phyloP scores from a whole-genome alignment of 208 protist species.

The Acanthamoeba lenticulata region DNA sequence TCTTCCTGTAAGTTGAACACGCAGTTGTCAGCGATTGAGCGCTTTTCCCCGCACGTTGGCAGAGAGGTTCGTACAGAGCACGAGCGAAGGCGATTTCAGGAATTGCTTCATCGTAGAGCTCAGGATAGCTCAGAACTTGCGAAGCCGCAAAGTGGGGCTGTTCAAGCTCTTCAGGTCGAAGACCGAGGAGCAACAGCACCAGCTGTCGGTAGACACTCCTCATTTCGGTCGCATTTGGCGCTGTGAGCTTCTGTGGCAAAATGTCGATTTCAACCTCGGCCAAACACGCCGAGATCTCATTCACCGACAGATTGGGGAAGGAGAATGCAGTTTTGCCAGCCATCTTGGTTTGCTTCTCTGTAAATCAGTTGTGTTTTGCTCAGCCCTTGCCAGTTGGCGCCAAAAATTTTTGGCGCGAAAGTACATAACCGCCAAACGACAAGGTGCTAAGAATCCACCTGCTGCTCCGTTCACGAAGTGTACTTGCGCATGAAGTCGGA shows the following conservation, averaged over 20 bases:
- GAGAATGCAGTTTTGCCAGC: not conserved
- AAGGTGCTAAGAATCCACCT: too few relatives aligned
- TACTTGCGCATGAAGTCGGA: not conserved
- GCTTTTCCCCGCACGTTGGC: not conserved
- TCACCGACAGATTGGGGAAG: not conserved
- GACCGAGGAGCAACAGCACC: not conserved
- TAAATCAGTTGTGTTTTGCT: too few relatives aligned
- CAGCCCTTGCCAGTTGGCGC: too few relatives aligned
- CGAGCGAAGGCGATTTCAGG: not conserved
- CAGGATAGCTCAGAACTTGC: not conserved
- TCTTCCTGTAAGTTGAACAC: not conserved
- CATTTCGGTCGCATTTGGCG: not conserved
- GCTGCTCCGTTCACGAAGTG: too few relatives aligned
- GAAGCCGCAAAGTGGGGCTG: not conserved
- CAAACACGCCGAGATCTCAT: not conserved
- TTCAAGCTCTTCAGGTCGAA: not conserved
- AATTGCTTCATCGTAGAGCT: constrained; percentile 33
- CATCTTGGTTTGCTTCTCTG: too few relatives aligned
- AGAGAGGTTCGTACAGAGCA: not conserved
- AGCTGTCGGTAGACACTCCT: not conserved
- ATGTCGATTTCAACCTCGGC: not conserved
- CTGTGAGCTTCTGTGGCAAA: not conserved
- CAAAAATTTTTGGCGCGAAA: too few relatives aligned
- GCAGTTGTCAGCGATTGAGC: not conserved
- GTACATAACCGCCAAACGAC: too few relatives aligned